These are phyloP conservation scores for Xylaria multiplex DNA, from an alignment of 2,329 filamentous ascomycete species.

Conservation along the genomic window DNA sequence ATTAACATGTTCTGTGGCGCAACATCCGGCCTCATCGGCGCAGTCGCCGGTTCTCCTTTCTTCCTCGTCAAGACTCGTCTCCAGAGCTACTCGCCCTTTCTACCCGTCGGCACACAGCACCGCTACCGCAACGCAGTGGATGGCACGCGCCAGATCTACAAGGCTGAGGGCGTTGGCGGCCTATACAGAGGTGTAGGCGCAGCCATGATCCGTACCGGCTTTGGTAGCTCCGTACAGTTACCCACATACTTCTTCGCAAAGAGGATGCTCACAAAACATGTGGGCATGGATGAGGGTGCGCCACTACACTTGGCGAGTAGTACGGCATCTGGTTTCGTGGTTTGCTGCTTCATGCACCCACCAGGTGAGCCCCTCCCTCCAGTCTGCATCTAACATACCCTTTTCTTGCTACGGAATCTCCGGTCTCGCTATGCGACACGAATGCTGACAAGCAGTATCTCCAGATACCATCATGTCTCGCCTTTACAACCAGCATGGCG, in stretches of 20 bases:
- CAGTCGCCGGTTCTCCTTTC: conserved; percentile 92
- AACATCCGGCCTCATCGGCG: conserved; percentile 87
- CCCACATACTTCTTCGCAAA: conserved; percentile 99
- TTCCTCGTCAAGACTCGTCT: conserved; percentile 97
- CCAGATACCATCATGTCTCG: conserved; percentile 96
- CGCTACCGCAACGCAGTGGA: conserved; percentile 87
- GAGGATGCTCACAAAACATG: conserved; percentile 79
- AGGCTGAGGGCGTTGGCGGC: conserved; percentile 78
- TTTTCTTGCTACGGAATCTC: conserved; percentile 23
- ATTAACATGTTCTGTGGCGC: conserved; percentile 96
- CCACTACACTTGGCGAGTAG: conserved; percentile 89
- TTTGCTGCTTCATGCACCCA: conserved; percentile 98
- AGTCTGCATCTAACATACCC: neutral
- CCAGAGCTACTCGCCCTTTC: conserved; percentile 91
- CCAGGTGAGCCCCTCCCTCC: conserved; percentile 68
- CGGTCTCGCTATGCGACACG: neutral
- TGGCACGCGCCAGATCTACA: conserved; percentile 82
- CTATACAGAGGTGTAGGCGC: conserved; percentile 91
- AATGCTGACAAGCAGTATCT: conserved; percentile 4
- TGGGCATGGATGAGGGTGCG: conserved; percentile 90
- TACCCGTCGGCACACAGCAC: conserved; percentile 97
- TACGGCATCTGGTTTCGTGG: conserved; percentile 90
- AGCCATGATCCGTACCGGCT: conserved; percentile 95
- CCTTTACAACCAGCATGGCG: conserved; percentile 98
- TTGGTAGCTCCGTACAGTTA: conserved; percentile 93